Evolutionary conservation across 2,329 filamentous ascomycete genomes (phyloP), one percentile per base, ranked within the genome.

Genomic region (Fonsecaea erecta): DNA sequence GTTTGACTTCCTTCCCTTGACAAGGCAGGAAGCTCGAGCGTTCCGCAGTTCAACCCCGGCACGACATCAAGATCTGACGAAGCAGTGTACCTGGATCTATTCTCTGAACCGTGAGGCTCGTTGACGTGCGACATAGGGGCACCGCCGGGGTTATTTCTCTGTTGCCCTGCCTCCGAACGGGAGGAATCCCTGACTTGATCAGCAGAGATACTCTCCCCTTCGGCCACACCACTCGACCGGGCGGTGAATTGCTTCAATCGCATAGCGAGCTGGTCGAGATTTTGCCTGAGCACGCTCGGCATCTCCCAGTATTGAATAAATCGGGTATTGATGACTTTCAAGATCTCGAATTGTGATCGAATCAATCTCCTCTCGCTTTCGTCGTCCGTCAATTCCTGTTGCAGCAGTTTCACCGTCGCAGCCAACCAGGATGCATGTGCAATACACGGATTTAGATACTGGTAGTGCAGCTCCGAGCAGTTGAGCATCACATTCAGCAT

Each of bases 381-480:
- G 18, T 63, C 52, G 6, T 40, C 51, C 16, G 54, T 43, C 21
- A 71, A 64, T 32, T 73, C 55, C 52, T 75, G 74, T 2, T 71
- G 72, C 0, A 65, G 52, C 32, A 65, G 43, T 37, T 40, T 40
- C 6, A 61, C 52, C 5, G 74, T 74, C 0, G 75, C 71, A 0
- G 73, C 74, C 16, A 76, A 71, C 76, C 76, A 77, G 1, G 76
- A 69, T 2, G 73, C 74, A 64, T 71, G 75, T 9, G 69, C 63
- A 14, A 76, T 68, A 48, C 75, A 76, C 1, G 75, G 75, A 56
- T 75, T 77, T 21, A 77, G 71, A 61, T 74, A 73, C 40, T 65
- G 68, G 52, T 73, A 67, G 63, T 77, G 74, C 18, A 16, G 40
- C 51, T 52, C 58, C 40, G 51, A 26, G 40, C 58, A 57, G 32